Evolutionary conservation across 2,329 filamentous ascomycete genomes (phyloP), one percentile per base, ranked within the genome.

Genomic region (Magnaporthiopsis poae): DNA sequence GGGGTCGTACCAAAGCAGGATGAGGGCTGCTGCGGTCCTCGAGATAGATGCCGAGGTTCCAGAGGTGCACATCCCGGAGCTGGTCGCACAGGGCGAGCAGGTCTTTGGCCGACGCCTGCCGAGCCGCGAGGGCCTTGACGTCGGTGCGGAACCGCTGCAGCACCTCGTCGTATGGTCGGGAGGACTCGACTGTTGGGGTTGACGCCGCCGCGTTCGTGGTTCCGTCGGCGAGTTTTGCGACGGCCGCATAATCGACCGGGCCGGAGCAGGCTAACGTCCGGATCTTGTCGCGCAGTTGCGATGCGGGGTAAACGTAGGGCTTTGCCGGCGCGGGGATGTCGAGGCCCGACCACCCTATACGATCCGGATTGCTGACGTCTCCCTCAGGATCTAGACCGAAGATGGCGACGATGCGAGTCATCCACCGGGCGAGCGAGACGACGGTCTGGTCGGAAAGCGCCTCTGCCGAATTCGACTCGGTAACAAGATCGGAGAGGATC

Each of bases 21-120:
- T 76, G 80, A 66, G 74, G 78, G 69, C 77, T 79, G 31, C 86
- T 83, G 39, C 88, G 85, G 72, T 91, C 88, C 74, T 91, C 89
- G 18, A 91, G 85, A 72, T 90, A 90, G 69, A 91, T 85, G 62
- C 84, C 86, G 0, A 89, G 78, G 66, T 88, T 81, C 78, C 86
- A 89, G 8, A 91, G 81, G 65, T 86, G 82, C 2, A 83, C 78
- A 72, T 91, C 86, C 65, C 88, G 85, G 66, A 91, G 79, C 21
- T 80, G 78, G 73, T 89, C 88, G 76, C 86, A 90, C 62, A 90
- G 82, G 0, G 80, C 77, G n/a, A 91, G 82, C 62, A 88, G 82
- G 18, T 86, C 81, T 71, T 86, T 87, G 9, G 84, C 79, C 1
- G 85, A 76, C 0, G 80, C 78, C 64, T 79, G 77, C 66, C 78